A percentile compares a stretch with the other conserved stretches of the same genome.
phyloP scores from a whole-genome alignment of 2,329 filamentous ascomycete species.

The Pezicula carpinea region DNA sequence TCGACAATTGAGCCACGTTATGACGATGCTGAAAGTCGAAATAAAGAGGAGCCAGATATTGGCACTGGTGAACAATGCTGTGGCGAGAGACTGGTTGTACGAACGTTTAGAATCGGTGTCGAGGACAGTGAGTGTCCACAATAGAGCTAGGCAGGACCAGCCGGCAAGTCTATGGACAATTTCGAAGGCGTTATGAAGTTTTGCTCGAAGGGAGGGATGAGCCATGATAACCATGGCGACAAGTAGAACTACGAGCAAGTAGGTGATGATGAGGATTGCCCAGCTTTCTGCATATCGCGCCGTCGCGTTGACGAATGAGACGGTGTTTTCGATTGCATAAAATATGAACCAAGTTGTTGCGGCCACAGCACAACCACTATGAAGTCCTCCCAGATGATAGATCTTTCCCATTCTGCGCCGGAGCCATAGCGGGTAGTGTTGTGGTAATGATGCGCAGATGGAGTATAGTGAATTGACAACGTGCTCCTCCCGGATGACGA shows the following conservation, averaged over 20 bases:
- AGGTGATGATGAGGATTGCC: conserved; percentile 39
- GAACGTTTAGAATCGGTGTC: conserved; percentile 38
- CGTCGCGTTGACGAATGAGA: conserved; percentile 11
- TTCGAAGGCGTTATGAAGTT: conserved; percentile 65
- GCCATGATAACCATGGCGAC: conserved; percentile 56
- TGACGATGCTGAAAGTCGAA: conserved; percentile 59
- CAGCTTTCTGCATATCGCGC: conserved; percentile 7
- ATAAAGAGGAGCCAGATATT: conserved; percentile 63
- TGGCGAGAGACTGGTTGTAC: conserved; percentile 21
- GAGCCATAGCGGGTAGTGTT: conserved; percentile 38
- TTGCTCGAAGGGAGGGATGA: conserved; percentile 56
- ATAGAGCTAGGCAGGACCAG: conserved; percentile 58
- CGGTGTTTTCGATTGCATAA: conserved; percentile 28
- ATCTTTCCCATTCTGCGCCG: conserved; percentile 42
- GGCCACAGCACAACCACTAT: conserved; percentile 43
- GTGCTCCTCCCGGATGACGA: conserved; percentile 45
- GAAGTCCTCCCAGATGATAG: conserved; percentile 46
- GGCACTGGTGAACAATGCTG: conserved; percentile 39
- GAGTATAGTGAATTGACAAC: conserved; percentile 45
- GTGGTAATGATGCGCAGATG: conserved; percentile 38
- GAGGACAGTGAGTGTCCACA: conserved; percentile 58
- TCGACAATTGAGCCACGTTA: conserved; percentile 68
- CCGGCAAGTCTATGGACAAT: conserved; percentile 65
- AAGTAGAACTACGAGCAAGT: conserved; percentile 52
- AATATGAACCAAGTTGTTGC: conserved; percentile 40